Percentiles rank a stretch among this genome's conserved stretches.
These are phyloP conservation scores for Psilocybe cyanescens DNA, from an alignment of 768 basidiomycete species.

Conservation along the genomic window DNA sequence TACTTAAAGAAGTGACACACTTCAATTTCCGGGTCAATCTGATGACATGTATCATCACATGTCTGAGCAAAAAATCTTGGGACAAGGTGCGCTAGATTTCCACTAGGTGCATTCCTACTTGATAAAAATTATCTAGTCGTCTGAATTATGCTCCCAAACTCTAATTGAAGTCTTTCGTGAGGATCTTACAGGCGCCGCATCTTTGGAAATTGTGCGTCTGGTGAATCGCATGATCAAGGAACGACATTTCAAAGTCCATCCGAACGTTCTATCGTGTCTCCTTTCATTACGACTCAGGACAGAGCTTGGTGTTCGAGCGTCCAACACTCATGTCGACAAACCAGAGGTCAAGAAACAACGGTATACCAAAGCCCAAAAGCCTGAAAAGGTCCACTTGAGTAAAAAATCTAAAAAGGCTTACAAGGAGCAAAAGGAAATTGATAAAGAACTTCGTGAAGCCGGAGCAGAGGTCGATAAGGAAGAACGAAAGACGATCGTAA, in stretches of 20 bases:
- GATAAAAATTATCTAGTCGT: constrained; percentile 54
- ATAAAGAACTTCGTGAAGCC: constrained; percentile 92
- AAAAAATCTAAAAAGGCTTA: constrained; percentile 88
- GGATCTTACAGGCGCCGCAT: constrained; percentile 80
- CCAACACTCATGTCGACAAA: constrained; percentile 67
- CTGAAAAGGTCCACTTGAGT: constrained; percentile 77
- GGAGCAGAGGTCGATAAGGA: constrained; percentile 93
- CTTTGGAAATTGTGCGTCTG: constrained; percentile 87
- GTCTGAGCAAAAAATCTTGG: constrained; percentile 87
- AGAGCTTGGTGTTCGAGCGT: constrained; percentile 82
- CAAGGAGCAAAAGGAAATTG: constrained; percentile 89
- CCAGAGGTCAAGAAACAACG: constrained; percentile 39
- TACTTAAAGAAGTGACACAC: constrained; percentile 83
- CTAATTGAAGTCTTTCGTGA: constrained; percentile 81
- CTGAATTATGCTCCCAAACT: constrained; percentile 82
- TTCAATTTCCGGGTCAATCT: constrained; percentile 97
- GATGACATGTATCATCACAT: constrained; percentile 83
- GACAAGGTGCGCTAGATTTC: constrained; percentile 64
- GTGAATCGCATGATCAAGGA: constrained; percentile 97
- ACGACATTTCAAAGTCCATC: constrained; percentile 86
- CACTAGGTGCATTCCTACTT: constrained; percentile 15
- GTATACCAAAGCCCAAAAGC: constrained; percentile 62
- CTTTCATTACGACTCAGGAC: constrained; percentile 84
- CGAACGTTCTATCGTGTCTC: constrained; percentile 85
- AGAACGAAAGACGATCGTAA: constrained; percentile 79